Base-by-base conservation (phyloP, 2,329 filamentous ascomycete species). In the Colletotrichum chlorophyti region DNA sequence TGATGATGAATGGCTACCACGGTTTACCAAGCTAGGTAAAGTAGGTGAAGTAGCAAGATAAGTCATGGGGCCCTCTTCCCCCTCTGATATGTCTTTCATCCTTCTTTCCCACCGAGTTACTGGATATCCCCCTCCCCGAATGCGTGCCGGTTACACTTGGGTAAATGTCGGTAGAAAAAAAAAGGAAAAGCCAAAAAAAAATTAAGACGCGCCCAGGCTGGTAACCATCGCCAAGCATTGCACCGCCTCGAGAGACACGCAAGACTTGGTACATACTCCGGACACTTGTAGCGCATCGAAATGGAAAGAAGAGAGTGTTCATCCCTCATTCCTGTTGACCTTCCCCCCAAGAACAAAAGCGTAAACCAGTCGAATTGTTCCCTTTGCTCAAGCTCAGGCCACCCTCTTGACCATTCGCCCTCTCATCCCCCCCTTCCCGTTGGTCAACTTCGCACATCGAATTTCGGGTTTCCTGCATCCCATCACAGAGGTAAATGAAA, bases 211-310 rank as follows among this genome's bases (percentile, higher is more conserved):
- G n/a, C n/a, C n/a, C n/a, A n/a, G n/a, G n/a, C n/a, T n/a, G n/a
- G n/a, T n/a, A n/a, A n/a, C n/a, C n/a, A 29, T 38, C 46, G 58
- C 58, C 58, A 60, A 60, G 58, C 32, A 57, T 60, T n/a, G 58
- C 55, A 45, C 58, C 32, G 58, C 53, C 53, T 52, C 45, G 26
- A 7, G 7, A 21, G 58, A 52, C 53, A 58, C 53, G 58, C 58
- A 60, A 60, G 45, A 60, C 43, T n/a, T 15, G 23, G 29, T 42
- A 48, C 51, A 55, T 41, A n/a, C n/a, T n/a, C n/a, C n/a, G n/a
- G n/a, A n/a, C n/a, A n/a, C n/a, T n/a, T n/a, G n/a, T n/a, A n/a
- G n/a, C n/a, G n/a, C n/a, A n/a, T n/a, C n/a, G n/a, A n/a, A n/a
- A n/a, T n/a, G n/a, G n/a, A n/a, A 32, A 45, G 27, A 34, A 14